Percentiles rank a stretch among this genome's conserved stretches.
These are phyloP conservation scores for Venustampulla echinocandica DNA, from an alignment of 495 filamentous ascomycete species.

Conservation along the genomic window DNA sequence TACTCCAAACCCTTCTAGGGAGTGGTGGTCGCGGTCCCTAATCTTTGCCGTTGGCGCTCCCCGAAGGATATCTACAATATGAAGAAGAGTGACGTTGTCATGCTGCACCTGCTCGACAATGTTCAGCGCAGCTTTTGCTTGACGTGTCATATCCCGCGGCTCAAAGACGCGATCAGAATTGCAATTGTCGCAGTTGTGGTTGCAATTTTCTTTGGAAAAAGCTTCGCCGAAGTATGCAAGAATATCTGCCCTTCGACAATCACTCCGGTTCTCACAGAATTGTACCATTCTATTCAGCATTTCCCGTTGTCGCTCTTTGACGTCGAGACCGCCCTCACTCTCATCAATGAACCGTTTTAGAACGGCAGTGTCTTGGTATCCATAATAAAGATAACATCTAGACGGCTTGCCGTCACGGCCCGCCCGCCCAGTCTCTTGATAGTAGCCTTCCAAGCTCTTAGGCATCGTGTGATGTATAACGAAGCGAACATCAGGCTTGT, in stretches of 20 bases:
- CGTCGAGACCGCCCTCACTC: slow-evolving; percentile 61
- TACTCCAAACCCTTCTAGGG: slow-evolving; percentile 28
- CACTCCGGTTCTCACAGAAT: slow-evolving; percentile 78
- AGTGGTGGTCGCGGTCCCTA: slow-evolving; percentile 37
- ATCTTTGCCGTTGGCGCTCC: slow-evolving; percentile 44
- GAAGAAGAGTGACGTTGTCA: slow-evolving; percentile 42
- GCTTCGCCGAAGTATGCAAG: slow-evolving; percentile 85
- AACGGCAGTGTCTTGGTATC: slow-evolving; percentile 59
- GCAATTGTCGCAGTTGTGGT: slow-evolving; percentile 79
- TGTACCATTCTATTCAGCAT: slow-evolving; percentile 79
- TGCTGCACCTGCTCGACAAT: slow-evolving; percentile 50
- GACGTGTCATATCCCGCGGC: slow-evolving; percentile 62
- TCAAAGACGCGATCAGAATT: slow-evolving; percentile 57
- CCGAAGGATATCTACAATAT: slow-evolving; percentile 52
- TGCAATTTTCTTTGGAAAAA: slow-evolving; percentile 64
- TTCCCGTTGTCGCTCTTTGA: slow-evolving; percentile 71
- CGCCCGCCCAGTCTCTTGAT: slow-evolving; percentile 93
- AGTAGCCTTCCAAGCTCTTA: slow-evolving; percentile 96
- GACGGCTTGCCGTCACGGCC: slow-evolving; percentile 84
- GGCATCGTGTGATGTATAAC: slow-evolving; percentile 89
- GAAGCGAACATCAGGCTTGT: slow-evolving; percentile 91
- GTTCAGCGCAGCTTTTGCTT: slow-evolving; percentile 57
- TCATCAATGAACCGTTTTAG: slow-evolving; percentile 68
- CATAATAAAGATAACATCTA: slow-evolving; percentile 83
- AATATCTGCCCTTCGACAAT: slow-evolving; percentile 82